Conservation (phyloP, 495 filamentous ascomycete species). For the Immersiella caudata region DNA sequence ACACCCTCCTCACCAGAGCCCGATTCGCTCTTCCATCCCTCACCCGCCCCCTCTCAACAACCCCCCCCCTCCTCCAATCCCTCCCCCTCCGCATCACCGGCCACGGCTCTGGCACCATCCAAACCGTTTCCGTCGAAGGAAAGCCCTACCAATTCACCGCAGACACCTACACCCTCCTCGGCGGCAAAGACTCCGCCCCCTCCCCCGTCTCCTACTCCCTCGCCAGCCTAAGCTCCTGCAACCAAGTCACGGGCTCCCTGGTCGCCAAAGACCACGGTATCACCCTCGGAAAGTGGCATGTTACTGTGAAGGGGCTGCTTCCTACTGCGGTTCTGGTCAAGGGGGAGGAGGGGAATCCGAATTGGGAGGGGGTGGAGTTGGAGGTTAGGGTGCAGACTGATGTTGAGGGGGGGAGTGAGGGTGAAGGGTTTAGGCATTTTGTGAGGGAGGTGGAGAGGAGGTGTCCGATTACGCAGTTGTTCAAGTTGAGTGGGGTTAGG, state of each 20-base stretch:
- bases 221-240: conserved; percentile 35
- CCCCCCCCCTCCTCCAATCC: background rate
- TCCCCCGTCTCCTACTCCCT: conserved; percentile 34
- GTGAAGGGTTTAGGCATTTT: conserved; percentile 22
- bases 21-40: background rate
- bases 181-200: conserved; percentile 30
- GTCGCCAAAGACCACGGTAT: conserved; percentile 32
- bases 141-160: conserved; percentile 31
- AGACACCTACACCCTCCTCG: conserved; percentile 32
- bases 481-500: conserved; percentile 30
- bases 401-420: conserved; percentile 12
- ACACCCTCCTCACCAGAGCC: too few relatives aligned
- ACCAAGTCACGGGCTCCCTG: conserved; percentile 32
- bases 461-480: conserved; percentile 34
- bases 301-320: conserved; percentile 27
- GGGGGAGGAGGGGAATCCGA: conserved; percentile 31
- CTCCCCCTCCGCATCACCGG: conserved; percentile 26
- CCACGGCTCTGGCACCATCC: conserved; percentile 25
- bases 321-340: conserved; percentile 28
- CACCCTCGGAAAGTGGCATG: conserved; percentile 27
- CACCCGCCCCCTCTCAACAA: background rate
- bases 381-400: conserved; percentile 32
- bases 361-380: conserved; percentile 30
- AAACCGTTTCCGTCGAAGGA: conserved; percentile 24
- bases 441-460: conserved; percentile 30